Base-by-base conservation (phyloP, 306 rosid genomes). In the Quercus bicolor region DNA sequence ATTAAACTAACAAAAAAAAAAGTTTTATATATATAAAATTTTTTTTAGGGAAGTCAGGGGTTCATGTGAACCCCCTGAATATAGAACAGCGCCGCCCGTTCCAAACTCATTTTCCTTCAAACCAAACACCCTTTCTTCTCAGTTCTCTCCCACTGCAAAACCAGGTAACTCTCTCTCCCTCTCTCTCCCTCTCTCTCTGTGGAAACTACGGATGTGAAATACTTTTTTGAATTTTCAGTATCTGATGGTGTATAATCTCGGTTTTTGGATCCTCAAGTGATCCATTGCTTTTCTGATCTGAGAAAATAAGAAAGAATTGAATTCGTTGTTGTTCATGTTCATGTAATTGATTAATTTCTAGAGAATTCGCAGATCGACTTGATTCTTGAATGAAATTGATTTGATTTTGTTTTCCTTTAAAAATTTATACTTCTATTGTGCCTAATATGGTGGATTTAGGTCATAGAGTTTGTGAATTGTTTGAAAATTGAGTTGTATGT, bases 341-440 rank as follows among this genome's bases (percentile, higher is more conserved):
- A 45, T 14, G 45, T 54, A 40, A 33, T 29, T 74, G 43, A 79
- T 34, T 76, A 20, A 29, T 43, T 75, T 79, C 23, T 64, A 56
- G 53, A 66, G 21, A 76, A 55, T 73, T 85, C 59, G 18, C 14
- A 48, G 40, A 43, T 52, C 6, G 45, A 53, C 15, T 76, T 34
- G 68, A 53, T 71, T 45, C 40, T 34, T 20, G 37, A 72, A 56
- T 78, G 71, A 54, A 68, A 73, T 45, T 48, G 23, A 75, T 84
- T 43, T 43, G 23, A 31, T 65, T 65, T 65, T 64, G 18, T 23
- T 24, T 60, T 73, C n/a, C 37, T 43, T 33, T 24, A 48, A 68
- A 57, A 57, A 6, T 4, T 16, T 28, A 23, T 14, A 15, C 48
- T 68, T 16, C 7, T 64, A 54, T n/a, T 68, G 62, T n/a, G 12